These are phyloP conservation scores for Mycena haematopus DNA, from an alignment of 768 basidiomycete genomes.

Conservation along the genomic window DNA sequence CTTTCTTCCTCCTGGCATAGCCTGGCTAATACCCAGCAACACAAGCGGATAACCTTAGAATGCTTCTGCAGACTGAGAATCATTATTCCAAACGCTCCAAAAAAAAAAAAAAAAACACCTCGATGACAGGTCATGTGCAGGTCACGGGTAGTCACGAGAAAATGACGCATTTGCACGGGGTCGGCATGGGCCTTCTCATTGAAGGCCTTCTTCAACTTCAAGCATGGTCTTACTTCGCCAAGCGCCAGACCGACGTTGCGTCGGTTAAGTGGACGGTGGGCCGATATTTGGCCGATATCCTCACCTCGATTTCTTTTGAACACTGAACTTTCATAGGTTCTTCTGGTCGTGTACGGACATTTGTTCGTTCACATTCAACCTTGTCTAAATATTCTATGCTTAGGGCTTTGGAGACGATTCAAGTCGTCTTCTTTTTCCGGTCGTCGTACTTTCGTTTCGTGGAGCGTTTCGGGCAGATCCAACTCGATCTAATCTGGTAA, in stretches of 20 bases:
- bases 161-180: too few species aligned
- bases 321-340: constrained; percentile 1
- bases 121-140: too few species aligned
- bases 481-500: constrained; percentile 19
- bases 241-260: not conserved
- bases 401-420: constrained; percentile 25
- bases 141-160: too few species aligned
- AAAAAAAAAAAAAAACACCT: too few species aligned
- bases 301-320: not conserved
- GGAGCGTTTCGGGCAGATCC: constrained; percentile 5
- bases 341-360: constrained; percentile 15
- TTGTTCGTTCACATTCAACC: not conserved
- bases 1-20: too few species aligned
- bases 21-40: too few species aligned
- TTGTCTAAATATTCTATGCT: not conserved
- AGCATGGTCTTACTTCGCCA: constrained; percentile 15
- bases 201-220: too few species aligned
- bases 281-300: not conserved
- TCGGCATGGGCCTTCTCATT: constrained; percentile 24
- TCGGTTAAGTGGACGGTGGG: constrained; percentile 16
- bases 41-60: too few species aligned
- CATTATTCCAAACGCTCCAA: too few species aligned
- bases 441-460: constrained; percentile 26
- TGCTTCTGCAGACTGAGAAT: too few species aligned
- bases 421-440: constrained; percentile 1